Percentiles rank a stretch among this genome's conserved stretches.
phyloP scores from a whole-genome alignment of 495 filamentous ascomycete species.

The Bathelium albidoporum region DNA sequence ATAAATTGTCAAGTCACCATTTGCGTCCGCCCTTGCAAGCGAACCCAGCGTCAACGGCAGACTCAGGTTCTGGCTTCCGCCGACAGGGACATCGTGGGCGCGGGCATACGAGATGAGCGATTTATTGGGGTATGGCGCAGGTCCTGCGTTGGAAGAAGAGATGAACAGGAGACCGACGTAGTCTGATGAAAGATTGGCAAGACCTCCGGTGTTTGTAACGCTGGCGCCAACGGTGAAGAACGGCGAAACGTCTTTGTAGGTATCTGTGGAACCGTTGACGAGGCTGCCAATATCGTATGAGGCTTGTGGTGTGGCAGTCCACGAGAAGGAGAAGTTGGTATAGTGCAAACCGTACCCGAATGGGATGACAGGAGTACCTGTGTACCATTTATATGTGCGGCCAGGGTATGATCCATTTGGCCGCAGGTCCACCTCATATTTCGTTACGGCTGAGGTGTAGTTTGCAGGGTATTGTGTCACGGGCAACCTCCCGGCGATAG shows the following conservation, averaged over 20 bases:
- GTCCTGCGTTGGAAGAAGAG: neutral
- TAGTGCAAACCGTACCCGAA: constrained; percentile 45
- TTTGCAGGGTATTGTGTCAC: constrained; percentile 43
- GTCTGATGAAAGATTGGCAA: neutral
- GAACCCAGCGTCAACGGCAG: neutral
- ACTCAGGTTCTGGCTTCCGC: neutral
- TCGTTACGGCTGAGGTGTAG: constrained; percentile 39
- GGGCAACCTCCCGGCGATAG: constrained; percentile 42
- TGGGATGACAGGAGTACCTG: constrained; percentile 36
- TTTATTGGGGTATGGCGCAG: constrained; percentile 4
- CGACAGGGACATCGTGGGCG: neutral
- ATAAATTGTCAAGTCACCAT: constrained; percentile 3
- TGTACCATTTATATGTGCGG: constrained; percentile 49
- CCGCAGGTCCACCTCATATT: constrained; percentile 41
- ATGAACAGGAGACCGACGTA: constrained; percentile 6
- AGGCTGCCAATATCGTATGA: constrained; percentile 15
- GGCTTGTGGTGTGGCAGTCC: neutral
- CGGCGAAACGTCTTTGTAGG: constrained; percentile 12
- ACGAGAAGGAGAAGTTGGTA: constrained; percentile 31
- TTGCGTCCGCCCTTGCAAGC: constrained; percentile 4
- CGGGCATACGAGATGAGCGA: constrained; percentile 4
- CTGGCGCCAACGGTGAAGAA: constrained; percentile 10
- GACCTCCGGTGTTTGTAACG: constrained; percentile 6
- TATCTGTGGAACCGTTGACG: constrained; percentile 1
- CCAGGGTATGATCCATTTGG: constrained; percentile 34